Percentiles rank a stretch among this genome's conserved stretches.
Evolutionary conservation across 768 basidiomycete species (phyloP).

Genomic region (Tulasnella sp.): DNA sequence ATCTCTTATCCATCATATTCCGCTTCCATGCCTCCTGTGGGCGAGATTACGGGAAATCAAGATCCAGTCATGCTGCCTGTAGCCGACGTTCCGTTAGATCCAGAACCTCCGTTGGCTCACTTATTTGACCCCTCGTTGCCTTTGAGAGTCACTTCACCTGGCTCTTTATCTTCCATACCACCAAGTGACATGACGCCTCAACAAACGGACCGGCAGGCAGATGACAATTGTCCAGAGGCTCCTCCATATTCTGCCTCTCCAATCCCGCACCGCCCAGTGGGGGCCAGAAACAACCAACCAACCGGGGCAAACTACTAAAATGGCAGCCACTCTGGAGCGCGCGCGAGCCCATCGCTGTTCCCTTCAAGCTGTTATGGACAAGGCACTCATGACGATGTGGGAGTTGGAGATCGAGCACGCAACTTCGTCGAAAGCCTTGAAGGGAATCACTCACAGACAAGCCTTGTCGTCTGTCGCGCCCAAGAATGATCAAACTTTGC

Average conservation of each 20-base stretch:
- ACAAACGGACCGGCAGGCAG: not conserved
- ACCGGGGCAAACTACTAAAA: not conserved
- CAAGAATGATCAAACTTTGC: not conserved
- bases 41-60: not conserved
- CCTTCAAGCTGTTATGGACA: conserved; percentile 8
- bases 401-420: conserved; percentile 15
- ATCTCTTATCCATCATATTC: not conserved
- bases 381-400: not conserved
- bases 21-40: not conserved
- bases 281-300: not conserved
- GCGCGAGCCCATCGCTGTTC: not conserved
- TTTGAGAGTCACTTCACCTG: not conserved
- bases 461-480: not conserved
- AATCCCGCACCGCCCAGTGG: not conserved
- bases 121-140: not conserved
- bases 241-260: not conserved
- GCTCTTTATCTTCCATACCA: no score
- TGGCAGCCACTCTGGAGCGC: not conserved
- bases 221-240: not conserved
- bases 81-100: not conserved
- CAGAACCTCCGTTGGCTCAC: not conserved
- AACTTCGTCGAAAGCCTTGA: conserved; percentile 6
- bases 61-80: not conserved
- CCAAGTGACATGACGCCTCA: no score
- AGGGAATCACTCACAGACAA: not conserved